phyloP scores from a whole-genome alignment of 768 basidiomycete genomes.

The Russula emetica region DNA sequence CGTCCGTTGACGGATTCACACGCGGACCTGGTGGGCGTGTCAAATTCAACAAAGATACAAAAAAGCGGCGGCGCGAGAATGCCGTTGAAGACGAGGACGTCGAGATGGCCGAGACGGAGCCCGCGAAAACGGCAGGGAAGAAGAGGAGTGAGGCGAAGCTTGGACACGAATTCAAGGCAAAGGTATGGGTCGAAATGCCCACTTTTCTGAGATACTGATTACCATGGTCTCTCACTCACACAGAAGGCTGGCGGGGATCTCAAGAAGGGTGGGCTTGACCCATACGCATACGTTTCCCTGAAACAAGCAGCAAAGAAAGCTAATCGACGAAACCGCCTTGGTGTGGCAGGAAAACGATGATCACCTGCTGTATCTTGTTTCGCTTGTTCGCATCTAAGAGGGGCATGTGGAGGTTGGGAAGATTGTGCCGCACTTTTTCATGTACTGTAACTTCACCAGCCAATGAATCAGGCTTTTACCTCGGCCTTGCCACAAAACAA shows the following conservation, averaged over 20 bases:
- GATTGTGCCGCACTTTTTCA: background rate
- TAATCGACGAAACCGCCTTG: constrained; percentile 44
- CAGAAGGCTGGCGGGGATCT: constrained; percentile 95
- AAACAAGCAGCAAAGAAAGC: constrained; percentile 74
- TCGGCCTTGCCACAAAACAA: no score
- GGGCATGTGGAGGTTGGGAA: background rate
- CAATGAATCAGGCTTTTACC: background rate
- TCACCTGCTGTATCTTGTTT: background rate
- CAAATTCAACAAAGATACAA: constrained; percentile 97
- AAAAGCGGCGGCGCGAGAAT: constrained; percentile 77
- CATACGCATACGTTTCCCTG: constrained; percentile 87
- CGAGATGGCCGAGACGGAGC: constrained; percentile 72
- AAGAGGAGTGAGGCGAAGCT: constrained; percentile 53
- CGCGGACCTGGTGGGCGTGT: constrained; percentile 79
- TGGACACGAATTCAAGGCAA: constrained; percentile 93
- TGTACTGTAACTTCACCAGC: background rate
- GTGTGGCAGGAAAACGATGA: constrained; percentile 62
- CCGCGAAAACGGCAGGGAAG: constrained; percentile 37
- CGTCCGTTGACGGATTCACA: constrained; percentile 85
- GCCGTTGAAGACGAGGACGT: constrained; percentile 56
- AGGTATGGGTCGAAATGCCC: constrained; percentile 50
- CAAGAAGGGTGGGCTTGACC: constrained; percentile 81
- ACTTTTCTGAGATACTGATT: background rate
- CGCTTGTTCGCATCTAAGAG: background rate
- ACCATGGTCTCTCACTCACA: constrained; percentile 21